A percentile compares a stretch with the other conserved stretches of the same genome.
These are phyloP conservation scores for Phragmites australis DNA, from an alignment of 176 grass and related monocot species.

Conservation along the genomic window DNA sequence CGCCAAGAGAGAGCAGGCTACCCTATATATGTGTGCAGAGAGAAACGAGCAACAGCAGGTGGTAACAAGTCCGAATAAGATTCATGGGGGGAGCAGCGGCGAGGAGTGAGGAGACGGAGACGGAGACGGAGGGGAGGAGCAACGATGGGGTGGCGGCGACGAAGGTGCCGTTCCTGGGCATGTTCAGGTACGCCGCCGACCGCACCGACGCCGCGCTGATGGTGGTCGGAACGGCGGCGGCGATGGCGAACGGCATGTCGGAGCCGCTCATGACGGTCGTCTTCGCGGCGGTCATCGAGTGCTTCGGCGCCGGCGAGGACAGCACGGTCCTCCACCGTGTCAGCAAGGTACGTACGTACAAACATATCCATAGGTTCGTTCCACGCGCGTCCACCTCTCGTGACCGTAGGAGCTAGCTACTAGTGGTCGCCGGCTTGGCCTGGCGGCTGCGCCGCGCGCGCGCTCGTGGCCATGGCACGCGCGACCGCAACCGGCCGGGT, in stretches of 20 bases:
- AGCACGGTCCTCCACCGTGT: slow-evolving; percentile 44
- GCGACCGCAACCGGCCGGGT: too few relatives aligned
- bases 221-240: slow-evolving; percentile 47
- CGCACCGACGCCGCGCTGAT: slow-evolving; percentile 43
- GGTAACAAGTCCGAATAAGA: too few relatives aligned
- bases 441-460: too few relatives aligned
- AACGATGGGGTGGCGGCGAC: neutral
- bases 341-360: slow-evolving; percentile 49
- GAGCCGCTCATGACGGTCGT: slow-evolving; percentile 63
- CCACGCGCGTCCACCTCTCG: neutral
- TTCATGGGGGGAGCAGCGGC: neutral
- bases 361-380: too few relatives aligned
- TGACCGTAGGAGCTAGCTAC: too few relatives aligned
- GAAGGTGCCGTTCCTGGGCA: slow-evolving; percentile 40
- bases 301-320: slow-evolving; percentile 45
- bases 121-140: neutral
- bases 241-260: slow-evolving; percentile 57
- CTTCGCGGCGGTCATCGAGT: slow-evolving; percentile 47
- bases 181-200: slow-evolving; percentile 60
- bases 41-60: neutral
- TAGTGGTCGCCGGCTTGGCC: too few relatives aligned
- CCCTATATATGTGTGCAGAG: too few relatives aligned
- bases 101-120: neutral
- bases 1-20: too few relatives aligned
- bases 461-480: too few relatives aligned